Evolutionary conservation across 768 basidiomycete genomes (phyloP), one percentile per base, ranked within the genome.

Genomic region (Rhodotorula graminis): DNA sequence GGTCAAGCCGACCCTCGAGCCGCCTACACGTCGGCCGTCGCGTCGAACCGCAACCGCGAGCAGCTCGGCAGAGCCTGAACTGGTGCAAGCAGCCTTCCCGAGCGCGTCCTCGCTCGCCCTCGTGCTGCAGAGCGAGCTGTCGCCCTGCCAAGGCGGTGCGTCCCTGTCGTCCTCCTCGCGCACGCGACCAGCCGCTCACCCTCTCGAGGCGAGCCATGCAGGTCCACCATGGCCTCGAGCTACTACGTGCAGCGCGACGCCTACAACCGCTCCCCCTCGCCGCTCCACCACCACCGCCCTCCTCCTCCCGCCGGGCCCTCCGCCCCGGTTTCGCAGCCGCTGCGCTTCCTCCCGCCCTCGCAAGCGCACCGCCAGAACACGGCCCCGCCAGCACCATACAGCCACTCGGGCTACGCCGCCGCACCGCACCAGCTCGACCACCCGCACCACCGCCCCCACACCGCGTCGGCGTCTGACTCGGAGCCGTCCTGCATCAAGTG

Each of bases 141-240:
- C 37, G 5, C 37, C 37, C 9, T 27, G 93, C 96, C 79, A 98
- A 98, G 82, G 92, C 93, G 33, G 91, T 80, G 29, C 64, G 80
- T 37, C 37, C 37, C 37, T 9, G 37, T 37, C 37, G 37, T 76
- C 37, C 40, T 53, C 29, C 23, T 50, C 47, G 14, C 2, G n/a
- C 25, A 9, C 61, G 9, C 44, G 12, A 12, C 44, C 44, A 14
- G 14, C 44, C 18, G 44, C 44, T 46, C 8, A 46, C 44, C 3
- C 2, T 46, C 44, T 14, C 8, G 14, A 46, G 44, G 42, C 8
- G 44, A 46, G 44, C 44, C 9, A 21, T 21, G 18, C 47, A 16
- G 47, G 15, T 49, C 47, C 15, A 27, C 25, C 14, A 52, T 52
- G 50, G 50, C 50, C 7, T 52, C 50, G 50, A 6, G 11, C 50